Evolutionary conservation across 148 eudicot species (phyloP).

Genomic region (Chenopodium suecicum): DNA sequence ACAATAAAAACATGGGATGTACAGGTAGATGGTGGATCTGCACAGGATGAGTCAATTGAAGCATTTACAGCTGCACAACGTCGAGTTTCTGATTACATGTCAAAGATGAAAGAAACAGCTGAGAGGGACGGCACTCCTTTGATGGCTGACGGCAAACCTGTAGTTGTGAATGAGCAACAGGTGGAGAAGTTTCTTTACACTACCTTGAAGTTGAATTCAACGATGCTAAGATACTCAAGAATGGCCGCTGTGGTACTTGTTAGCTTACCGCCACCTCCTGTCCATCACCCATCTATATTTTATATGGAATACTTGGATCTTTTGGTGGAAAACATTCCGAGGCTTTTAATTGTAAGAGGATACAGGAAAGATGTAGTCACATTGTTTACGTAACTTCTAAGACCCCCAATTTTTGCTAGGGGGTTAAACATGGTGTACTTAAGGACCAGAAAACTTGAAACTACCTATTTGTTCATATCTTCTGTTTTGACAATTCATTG

Average conservation of each 20-base stretch:
- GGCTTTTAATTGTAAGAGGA: constrained; percentile 90
- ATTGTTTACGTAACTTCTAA: constrained; percentile 64
- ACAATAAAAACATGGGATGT: constrained; percentile 91
- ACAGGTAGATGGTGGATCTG: constrained; percentile 52
- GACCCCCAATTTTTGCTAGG: not conserved
- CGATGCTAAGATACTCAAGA: constrained; percentile 74
- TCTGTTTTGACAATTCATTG: constrained; percentile 11
- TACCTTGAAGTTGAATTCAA: constrained; percentile 78
- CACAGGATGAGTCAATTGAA: constrained; percentile 74
- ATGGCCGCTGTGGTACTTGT: constrained; percentile 98
- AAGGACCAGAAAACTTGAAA: not conserved
- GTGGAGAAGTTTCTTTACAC: constrained; percentile 92
- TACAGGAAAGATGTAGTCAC: constrained; percentile 93
- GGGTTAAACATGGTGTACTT: constrained; percentile 8
- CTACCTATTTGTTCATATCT: constrained; percentile 17
- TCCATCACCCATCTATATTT: constrained; percentile 76
- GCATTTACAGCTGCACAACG: constrained; percentile 70
- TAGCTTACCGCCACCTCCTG: constrained; percentile 89
- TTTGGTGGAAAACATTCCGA: constrained; percentile 92
- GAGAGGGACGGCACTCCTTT: constrained; percentile 52
- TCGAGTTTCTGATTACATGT: constrained; percentile 60
- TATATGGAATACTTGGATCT: constrained; percentile 98
- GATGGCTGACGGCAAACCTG: constrained; percentile 80
- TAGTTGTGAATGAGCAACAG: constrained; percentile 79
- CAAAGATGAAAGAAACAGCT: constrained; percentile 60